Percentiles rank a stretch among this genome's conserved stretches.
Evolutionary conservation across 1,284 basidiomycete genomes (phyloP).

Genomic region (Laetiporus sulphureus): DNA sequence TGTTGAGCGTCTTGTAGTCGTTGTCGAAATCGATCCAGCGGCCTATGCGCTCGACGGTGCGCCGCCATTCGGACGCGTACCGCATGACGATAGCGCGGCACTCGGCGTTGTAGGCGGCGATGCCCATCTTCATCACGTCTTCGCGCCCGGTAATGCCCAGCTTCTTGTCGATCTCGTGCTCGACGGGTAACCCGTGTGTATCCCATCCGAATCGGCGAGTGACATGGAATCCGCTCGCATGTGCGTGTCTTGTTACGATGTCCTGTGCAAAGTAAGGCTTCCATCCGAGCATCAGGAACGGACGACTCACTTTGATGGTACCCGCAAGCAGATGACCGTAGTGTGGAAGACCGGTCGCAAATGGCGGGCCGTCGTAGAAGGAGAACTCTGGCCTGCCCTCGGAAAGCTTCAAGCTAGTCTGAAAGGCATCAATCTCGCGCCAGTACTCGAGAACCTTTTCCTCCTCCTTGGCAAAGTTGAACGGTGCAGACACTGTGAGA

Average conservation of each 20-base stretch:
- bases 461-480: constrained; percentile 91
- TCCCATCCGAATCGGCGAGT: constrained; percentile 98
- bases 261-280: constrained; percentile 46
- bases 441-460: constrained; percentile 91
- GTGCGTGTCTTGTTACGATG: constrained; percentile 93
- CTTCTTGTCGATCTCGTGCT: constrained; percentile 99
- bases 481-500: constrained; percentile 57
- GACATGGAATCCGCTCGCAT: constrained; percentile 92
- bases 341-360: constrained; percentile 95
- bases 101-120: constrained; percentile 96
- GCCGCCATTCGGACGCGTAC: constrained; percentile 90
- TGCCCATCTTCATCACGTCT: constrained; percentile 95
- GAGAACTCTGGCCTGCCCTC: constrained; percentile 86
- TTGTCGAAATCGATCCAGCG: constrained; percentile 99
- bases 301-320: constrained; percentile 82
- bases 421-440: constrained; percentile 97
- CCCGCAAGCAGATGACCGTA: constrained; percentile 90
- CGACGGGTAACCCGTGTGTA: constrained; percentile 97
- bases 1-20: constrained; percentile 97
- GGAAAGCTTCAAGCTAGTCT: constrained; percentile 88
- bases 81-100: constrained; percentile 98
- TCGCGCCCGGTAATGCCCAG: constrained; percentile 89
- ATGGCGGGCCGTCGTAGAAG: constrained; percentile 98
- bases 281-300: constrained; percentile 1
- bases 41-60: constrained; percentile 96